Evolutionary conservation across 345 rosid genomes (phyloP).

Genomic region (Syzygium oleosum): DNA sequence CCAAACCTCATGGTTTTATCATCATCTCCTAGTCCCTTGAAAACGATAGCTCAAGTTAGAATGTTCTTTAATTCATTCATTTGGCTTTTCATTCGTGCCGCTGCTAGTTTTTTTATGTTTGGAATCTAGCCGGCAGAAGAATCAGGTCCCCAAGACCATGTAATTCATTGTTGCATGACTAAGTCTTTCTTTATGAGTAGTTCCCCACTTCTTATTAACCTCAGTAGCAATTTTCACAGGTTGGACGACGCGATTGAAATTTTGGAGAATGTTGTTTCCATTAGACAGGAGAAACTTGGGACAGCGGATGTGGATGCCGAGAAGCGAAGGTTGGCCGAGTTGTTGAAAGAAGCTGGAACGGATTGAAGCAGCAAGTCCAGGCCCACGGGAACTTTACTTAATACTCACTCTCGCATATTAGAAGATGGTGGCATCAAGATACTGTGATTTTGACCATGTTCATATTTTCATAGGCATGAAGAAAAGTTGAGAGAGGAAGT

Average conservation of each 20-base stretch:
- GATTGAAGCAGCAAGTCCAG: slow-evolving; percentile 13
- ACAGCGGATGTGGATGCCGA: slow-evolving; percentile 28
- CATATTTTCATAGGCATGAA: neutral
- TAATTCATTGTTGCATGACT: neutral
- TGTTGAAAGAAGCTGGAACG: slow-evolving; percentile 31
- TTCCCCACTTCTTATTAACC: neutral
- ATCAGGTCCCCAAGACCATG: neutral
- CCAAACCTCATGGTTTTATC: neutral
- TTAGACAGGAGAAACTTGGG: slow-evolving; percentile 34
- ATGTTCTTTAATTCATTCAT: neutral
- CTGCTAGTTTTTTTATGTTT: neutral
- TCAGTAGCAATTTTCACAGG: slow-evolving; percentile 8
- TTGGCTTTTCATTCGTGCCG: neutral
- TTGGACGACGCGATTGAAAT: slow-evolving; percentile 30
- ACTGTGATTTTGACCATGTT: neutral
- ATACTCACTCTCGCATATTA: neutral
- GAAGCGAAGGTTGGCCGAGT: slow-evolving; percentile 27
- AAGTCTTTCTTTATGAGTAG: neutral
- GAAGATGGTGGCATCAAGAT: neutral
- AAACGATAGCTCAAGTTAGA: neutral
- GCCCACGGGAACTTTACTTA: slow-evolving; percentile 10
- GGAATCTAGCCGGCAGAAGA: neutral
- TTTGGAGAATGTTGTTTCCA: slow-evolving; percentile 20
- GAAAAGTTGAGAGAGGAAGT: neutral
- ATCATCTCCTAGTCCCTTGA: neutral